Evolutionary conservation across 352 stramenopile species (phyloP).

Genomic region (Phytophthora hybrid): DNA sequence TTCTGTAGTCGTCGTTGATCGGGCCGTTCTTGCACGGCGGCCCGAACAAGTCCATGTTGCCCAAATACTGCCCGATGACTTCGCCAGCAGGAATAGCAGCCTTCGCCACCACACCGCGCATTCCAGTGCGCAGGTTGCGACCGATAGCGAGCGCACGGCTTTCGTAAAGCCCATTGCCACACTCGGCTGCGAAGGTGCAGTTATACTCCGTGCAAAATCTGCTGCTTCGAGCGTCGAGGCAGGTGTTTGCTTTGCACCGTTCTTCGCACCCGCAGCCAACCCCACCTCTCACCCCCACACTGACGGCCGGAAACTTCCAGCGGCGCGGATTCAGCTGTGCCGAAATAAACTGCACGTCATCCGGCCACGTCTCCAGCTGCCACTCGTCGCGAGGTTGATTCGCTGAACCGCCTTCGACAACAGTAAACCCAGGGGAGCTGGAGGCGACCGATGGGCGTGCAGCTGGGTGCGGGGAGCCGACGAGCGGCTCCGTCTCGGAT

Average conservation of each 20-base stretch:
- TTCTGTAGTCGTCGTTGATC: background rate
- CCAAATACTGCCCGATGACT: conserved; percentile 3
- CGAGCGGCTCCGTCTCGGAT: too few relatives aligned
- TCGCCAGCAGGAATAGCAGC: background rate
- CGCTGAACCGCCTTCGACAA: too few relatives aligned
- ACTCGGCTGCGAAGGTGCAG: background rate
- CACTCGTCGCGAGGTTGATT: too few relatives aligned
- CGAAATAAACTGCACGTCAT: background rate
- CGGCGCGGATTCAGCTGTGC: background rate
- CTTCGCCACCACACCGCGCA: background rate
- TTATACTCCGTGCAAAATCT: too few relatives aligned
- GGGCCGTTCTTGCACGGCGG: background rate
- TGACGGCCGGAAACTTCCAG: background rate
- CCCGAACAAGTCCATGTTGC: background rate
- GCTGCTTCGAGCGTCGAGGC: too few relatives aligned
- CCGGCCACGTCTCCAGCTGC: too few relatives aligned
- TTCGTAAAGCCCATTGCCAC: conserved; percentile 2
- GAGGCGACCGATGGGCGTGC: too few relatives aligned
- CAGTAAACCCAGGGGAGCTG: too few relatives aligned
- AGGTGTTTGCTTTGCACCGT: background rate
- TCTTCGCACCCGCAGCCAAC: too few relatives aligned
- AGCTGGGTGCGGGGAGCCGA: too few relatives aligned
- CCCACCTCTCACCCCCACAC: background rate
- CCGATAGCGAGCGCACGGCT: background rate
- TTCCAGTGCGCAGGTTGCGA: background rate